Base-by-base conservation (phyloP, 257 asterid genomes). In the Nicotiana benthamiana region DNA sequence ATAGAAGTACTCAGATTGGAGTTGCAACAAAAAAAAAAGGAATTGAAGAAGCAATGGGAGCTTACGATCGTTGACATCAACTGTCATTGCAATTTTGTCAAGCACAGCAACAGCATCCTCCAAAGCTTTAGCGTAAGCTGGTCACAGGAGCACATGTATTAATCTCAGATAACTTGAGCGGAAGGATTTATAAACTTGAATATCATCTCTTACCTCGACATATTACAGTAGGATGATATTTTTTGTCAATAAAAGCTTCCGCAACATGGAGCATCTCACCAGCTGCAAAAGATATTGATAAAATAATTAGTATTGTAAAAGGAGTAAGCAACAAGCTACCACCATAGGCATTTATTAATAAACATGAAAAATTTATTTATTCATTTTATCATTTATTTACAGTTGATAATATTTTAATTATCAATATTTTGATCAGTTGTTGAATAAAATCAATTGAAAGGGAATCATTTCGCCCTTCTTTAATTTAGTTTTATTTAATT, bases 201-300 rank as follows among this genome's bases (percentile, higher is more conserved):
- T 24, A 17, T 15, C 15, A 4, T 46, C 15, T n/a, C 60, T 57
- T 87, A 96, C 99, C 99, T 86, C 97, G 89, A 80, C 98, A 96
- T 68, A 96, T 94, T 74, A 94, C 97, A 17, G 98, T 93, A 56
- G 98, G 97, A 75, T 95, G 98, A 87, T 90, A 95, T 66, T 83
- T 89, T 87, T 94, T 94, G 86, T 88, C 98, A 82, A 96, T 96
- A 89, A 92, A 96, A 57, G 97, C 97, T 87, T 96, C 99, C 13
- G 98, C 99, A 87, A 95, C 98, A 81, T 95, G 99, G 79, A 95
- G 97, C 99, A 95, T 95, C 93, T 93, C 99, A 86, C 99, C 99
- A 83, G 98, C 99, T 95, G 62, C 87, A 92, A 46, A 22, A 72
- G 18, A 72, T 72, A 72, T 22, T 13, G 15, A 15, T 6, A 72